Percentiles rank a stretch among this genome's conserved stretches.
phyloP scores from a whole-genome alignment of 192 early-diverging fungal genomes.

The Entomortierella lignicola region DNA sequence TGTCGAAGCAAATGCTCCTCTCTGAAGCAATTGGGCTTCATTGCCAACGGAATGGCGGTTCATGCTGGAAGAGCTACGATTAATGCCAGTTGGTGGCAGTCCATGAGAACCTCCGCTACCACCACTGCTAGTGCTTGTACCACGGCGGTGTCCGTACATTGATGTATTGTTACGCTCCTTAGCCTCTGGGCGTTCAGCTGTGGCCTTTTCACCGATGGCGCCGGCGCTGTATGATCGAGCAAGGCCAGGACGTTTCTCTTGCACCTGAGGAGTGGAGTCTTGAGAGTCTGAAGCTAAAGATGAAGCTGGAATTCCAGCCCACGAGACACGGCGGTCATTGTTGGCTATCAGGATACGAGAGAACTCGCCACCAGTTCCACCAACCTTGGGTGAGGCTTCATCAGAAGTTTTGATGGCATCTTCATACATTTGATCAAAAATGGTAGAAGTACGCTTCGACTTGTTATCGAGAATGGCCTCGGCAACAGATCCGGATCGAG shows the following conservation, averaged over 20 bases:
- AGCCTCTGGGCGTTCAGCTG: neutral
- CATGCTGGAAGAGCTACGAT: conserved; percentile 22
- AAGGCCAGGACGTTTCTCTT: conserved; percentile 18
- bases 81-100: neutral
- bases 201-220: conserved; percentile 1
- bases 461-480: conserved; percentile 34
- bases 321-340: conserved; percentile 50
- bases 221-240: conserved; percentile 32
- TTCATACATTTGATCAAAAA: conserved; percentile 51
- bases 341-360: conserved; percentile 49
- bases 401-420: conserved; percentile 50
- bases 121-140: conserved; percentile 32
- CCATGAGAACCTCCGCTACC: conserved; percentile 20
- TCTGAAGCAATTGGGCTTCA: conserved; percentile 10
- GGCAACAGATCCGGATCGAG: conserved; percentile 38
- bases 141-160: conserved; percentile 46
- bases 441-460: conserved; percentile 48
- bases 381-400: conserved; percentile 49
- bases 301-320: conserved; percentile 35
- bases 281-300: neutral
- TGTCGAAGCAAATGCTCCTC: conserved; percentile 23
- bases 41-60: conserved; percentile 17
- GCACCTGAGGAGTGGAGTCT: conserved; percentile 2
- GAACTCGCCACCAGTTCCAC: conserved; percentile 49
- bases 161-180: conserved; percentile 16